These are phyloP conservation scores for Tylopilus sp. DNA, from an alignment of 768 basidiomycete genomes.

Conservation along the genomic window DNA sequence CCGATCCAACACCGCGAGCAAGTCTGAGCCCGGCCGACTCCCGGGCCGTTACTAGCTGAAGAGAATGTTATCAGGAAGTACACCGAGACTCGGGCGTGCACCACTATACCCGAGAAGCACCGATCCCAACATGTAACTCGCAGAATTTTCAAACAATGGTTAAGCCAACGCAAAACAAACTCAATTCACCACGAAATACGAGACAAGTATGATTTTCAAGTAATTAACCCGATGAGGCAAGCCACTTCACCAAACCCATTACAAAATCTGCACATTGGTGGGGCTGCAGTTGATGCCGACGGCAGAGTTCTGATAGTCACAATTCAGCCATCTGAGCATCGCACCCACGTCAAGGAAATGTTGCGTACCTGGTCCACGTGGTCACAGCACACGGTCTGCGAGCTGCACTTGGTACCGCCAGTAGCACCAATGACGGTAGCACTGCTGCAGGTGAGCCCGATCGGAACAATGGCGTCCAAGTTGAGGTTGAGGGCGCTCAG, in stretches of 20 bases:
- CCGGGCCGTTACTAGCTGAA: background rate
- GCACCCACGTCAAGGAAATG: no score
- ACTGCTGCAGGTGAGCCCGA: no score
- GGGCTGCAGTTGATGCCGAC: background rate
- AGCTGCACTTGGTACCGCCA: no score
- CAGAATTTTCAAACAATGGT: no score
- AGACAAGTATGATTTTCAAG: no score
- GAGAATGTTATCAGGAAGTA: no score
- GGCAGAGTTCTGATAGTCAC: slow-evolving; percentile 1
- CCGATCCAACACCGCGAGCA: background rate
- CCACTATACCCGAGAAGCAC: no score
- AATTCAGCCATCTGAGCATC: background rate
- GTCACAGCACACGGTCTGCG: background rate
- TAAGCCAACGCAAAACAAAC: background rate
- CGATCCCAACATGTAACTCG: no score
- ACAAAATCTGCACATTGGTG: background rate
- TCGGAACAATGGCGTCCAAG: no score
- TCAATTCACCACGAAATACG: background rate
- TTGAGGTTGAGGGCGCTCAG: no score
- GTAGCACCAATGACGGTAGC: slow-evolving; percentile 1
- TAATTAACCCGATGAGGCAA: background rate
- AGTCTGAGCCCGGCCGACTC: background rate
- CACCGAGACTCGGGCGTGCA: background rate
- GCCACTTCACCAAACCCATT: background rate
- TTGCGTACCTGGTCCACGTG: no score